A percentile compares a stretch with the other conserved stretches of the same genome.
Evolutionary conservation across 176 grass and related monocot genomes (phyloP).

Genomic region (Aechmea fasciata): DNA sequence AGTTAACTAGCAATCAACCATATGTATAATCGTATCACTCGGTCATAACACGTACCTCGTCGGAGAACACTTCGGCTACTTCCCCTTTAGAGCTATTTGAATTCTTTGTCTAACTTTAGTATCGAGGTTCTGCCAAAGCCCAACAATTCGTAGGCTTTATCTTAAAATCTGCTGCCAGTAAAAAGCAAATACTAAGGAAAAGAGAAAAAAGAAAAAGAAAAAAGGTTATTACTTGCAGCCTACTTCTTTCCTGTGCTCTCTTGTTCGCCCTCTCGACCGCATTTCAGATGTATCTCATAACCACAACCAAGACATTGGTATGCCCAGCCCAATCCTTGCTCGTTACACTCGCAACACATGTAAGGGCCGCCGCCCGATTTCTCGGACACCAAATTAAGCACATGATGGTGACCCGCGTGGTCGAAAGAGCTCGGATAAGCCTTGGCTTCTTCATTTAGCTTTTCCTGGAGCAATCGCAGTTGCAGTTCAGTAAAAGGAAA

Average conservation of each 20-base stretch:
- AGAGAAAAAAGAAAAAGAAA: no score
- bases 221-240: not conserved
- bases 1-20: no score
- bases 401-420: constrained; percentile 37
- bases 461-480: constrained; percentile 37
- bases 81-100: no score
- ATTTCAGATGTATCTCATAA: constrained; percentile 68
- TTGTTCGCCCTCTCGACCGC: constrained; percentile 9
- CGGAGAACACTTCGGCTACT: no score
- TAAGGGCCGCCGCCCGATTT: constrained; percentile 48
- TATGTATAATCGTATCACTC: no score
- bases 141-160: no score
- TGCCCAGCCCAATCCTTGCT: constrained; percentile 63
- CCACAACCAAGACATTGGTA: constrained; percentile 65
- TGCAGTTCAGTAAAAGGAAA: constrained; percentile 50
- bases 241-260: not conserved
- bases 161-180: no score
- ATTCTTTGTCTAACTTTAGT: no score
- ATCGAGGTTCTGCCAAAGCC: no score
- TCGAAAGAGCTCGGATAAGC: constrained; percentile 29
- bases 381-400: constrained; percentile 45
- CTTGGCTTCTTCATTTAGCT: constrained; percentile 51
- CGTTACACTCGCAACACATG: constrained; percentile 58
- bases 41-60: no score
- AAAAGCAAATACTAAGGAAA: no score